Evolutionary conservation across 2,329 filamentous ascomycete genomes (phyloP).

Genomic region (Hysterium pulicare): DNA sequence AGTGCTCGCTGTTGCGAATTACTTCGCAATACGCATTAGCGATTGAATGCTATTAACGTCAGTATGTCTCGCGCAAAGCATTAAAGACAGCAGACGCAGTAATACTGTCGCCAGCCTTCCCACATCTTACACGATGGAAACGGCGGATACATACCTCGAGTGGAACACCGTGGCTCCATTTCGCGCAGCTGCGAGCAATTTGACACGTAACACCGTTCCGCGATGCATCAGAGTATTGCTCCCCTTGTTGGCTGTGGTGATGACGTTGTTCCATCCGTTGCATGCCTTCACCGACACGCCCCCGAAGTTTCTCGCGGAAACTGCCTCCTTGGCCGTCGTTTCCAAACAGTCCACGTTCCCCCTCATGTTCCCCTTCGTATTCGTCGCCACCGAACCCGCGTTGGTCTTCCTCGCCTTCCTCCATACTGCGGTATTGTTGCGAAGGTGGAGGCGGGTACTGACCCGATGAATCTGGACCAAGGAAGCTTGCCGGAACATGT

Average conservation of each 20-base stretch:
- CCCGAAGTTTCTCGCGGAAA: conserved; percentile 28
- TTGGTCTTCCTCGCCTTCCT: conserved; percentile 34
- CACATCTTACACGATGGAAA: neutral
- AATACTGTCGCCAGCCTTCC: too few relatives aligned
- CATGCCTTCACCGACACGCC: conserved; percentile 22
- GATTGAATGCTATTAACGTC: conserved; percentile 64
- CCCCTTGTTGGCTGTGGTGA: conserved; percentile 10
- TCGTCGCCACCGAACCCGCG: conserved; percentile 33
- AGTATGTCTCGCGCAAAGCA: conserved; percentile 9
- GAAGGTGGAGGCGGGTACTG: conserved; percentile 39
- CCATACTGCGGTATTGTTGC: conserved; percentile 27
- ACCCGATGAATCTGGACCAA: neutral
- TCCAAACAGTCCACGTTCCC: conserved; percentile 33
- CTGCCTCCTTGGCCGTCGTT: conserved; percentile 16
- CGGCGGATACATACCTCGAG: conserved; percentile 46
- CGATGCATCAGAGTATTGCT: conserved; percentile 23
- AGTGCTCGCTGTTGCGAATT: conserved; percentile 67
- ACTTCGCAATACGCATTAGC: conserved; percentile 77
- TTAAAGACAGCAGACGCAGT: too few relatives aligned
- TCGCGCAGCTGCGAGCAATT: conserved; percentile 40
- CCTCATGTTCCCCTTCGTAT: conserved; percentile 13
- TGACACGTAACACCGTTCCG: conserved; percentile 31
- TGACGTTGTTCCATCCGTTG: conserved; percentile 22
- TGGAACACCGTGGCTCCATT: conserved; percentile 59
- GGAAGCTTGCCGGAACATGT: conserved; percentile 14